phyloP scores from a whole-genome alignment of 257 asterid species.

The Solanum pinnatisectum region DNA sequence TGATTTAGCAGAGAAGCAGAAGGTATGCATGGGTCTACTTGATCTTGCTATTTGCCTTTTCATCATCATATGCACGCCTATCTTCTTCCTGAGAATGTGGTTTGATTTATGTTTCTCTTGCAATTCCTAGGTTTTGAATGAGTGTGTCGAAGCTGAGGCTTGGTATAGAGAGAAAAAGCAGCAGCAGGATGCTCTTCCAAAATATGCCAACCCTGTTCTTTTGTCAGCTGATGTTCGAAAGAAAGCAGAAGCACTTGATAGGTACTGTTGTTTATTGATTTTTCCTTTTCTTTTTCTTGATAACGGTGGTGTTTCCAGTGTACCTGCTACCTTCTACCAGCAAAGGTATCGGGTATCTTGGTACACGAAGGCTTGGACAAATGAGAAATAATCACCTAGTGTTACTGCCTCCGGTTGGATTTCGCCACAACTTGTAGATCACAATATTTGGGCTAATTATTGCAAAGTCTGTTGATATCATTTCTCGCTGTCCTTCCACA shows the following conservation, averaged over 20 bases:
- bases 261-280: constrained; percentile 25
- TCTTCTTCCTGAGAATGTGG: neutral
- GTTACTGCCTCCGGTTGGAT: neutral
- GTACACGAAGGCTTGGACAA: neutral
- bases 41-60: neutral
- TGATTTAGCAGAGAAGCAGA: constrained; percentile 64
- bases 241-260: constrained; percentile 77
- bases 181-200: constrained; percentile 79
- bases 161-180: constrained; percentile 82
- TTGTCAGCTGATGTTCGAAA: constrained; percentile 58
- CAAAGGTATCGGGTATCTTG: neutral
- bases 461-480: neutral
- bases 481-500: neutral
- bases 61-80: neutral
- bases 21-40: constrained; percentile 24
- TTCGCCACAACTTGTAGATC: neutral
- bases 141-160: constrained; percentile 81
- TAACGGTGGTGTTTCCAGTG: neutral
- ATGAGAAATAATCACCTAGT: neutral
- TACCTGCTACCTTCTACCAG: neutral
- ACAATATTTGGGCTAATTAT: neutral
- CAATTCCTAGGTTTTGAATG: constrained; percentile 53
- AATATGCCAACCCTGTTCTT: constrained; percentile 58
- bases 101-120: neutral
- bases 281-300: neutral